phyloP scores from a whole-genome alignment of 305 asterid genomes.

The Rubia peregrina region DNA sequence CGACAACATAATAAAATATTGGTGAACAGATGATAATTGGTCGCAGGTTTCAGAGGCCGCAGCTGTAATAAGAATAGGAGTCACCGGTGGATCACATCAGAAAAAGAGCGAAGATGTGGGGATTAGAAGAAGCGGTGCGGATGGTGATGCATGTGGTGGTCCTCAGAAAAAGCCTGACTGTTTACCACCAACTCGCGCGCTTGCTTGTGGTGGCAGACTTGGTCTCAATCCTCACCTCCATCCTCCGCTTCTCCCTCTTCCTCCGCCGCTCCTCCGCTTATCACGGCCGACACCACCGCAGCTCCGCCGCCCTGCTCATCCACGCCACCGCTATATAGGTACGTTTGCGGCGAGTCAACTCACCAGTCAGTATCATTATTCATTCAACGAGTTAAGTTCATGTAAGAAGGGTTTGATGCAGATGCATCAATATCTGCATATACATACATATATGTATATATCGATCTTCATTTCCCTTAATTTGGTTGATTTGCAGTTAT shows the following conservation, averaged over 20 bases:
- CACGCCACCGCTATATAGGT: constrained; percentile 28
- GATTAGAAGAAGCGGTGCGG: constrained; percentile 29
- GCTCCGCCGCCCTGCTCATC: constrained; percentile 39
- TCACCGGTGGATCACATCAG: no score
- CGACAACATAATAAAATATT: background rate
- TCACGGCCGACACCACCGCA: constrained; percentile 23
- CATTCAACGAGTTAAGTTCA: no score
- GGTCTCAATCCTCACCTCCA: constrained; percentile 30
- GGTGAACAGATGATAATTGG: background rate
- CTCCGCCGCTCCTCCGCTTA: constrained; percentile 9
- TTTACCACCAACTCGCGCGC: constrained; percentile 36
- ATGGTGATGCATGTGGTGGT: constrained; percentile 41
- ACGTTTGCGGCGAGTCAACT: background rate
- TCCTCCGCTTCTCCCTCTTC: constrained; percentile 37
- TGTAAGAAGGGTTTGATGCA: no score
- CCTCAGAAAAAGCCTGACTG: constrained; percentile 45
- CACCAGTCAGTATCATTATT: background rate
- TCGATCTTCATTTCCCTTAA: no score
- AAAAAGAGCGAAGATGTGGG: constrained; percentile 23
- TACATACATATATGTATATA: no score
- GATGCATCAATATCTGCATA: no score
- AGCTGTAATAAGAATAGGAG: background rate
- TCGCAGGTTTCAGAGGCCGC: background rate
- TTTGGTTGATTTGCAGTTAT: no score
- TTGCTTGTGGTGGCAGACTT: constrained; percentile 33